These are phyloP conservation scores for Penicillium taxi DNA, from an alignment of 495 filamentous ascomycete species.

Conservation along the genomic window DNA sequence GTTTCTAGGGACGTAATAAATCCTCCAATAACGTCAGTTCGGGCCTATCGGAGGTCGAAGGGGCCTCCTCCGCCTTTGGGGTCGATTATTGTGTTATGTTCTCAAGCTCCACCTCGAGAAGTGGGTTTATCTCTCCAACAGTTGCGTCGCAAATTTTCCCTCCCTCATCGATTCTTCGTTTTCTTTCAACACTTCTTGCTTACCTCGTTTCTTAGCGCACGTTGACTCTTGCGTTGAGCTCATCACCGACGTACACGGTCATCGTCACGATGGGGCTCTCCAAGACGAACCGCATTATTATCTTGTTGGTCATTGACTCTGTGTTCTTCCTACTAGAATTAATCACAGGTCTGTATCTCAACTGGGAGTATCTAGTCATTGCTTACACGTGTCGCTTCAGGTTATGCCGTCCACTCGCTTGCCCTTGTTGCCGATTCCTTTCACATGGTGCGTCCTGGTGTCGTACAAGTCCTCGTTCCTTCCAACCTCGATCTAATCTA, in stretches of 20 bases:
- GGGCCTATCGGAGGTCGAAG: no score
- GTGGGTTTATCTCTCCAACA: no score
- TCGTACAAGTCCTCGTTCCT: neutral
- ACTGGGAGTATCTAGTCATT: neutral
- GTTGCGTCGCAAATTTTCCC: constrained; percentile 6
- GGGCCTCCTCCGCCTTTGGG: no score
- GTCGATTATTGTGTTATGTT: no score
- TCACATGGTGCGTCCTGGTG: constrained; percentile 67
- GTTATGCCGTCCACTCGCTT: constrained; percentile 79
- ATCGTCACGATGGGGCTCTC: constrained; percentile 67
- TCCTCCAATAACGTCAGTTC: no score
- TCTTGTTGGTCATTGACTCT: constrained; percentile 84
- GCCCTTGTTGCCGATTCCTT: constrained; percentile 95
- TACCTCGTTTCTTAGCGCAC: constrained; percentile 5
- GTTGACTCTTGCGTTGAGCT: constrained; percentile 22
- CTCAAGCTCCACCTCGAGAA: no score
- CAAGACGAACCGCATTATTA: constrained; percentile 83
- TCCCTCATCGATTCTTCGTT: neutral
- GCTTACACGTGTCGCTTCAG: constrained; percentile 26
- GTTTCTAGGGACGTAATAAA: no score
- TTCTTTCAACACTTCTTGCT: neutral
- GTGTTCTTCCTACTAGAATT: constrained; percentile 87
- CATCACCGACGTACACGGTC: constrained; percentile 12
- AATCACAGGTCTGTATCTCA: constrained; percentile 52
- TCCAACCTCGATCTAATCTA: constrained; percentile 6